Evolutionary conservation across 345 rosid species (phyloP).

Genomic region (Anacardium occidentale): DNA sequence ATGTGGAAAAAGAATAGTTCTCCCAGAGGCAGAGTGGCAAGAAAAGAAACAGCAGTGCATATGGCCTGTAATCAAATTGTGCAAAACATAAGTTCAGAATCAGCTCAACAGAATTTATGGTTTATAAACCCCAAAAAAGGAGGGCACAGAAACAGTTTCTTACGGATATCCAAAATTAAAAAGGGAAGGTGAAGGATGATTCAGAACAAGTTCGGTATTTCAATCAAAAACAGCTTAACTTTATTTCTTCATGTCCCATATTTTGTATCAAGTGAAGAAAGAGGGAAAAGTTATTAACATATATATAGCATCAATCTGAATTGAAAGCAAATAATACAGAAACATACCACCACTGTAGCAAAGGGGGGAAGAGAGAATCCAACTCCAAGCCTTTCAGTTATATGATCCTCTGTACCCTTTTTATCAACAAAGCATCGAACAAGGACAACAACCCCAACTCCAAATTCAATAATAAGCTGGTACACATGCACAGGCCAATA

Average conservation of each 20-base stretch:
- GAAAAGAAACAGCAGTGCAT: slow-evolving; percentile 75
- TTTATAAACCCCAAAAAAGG: neutral
- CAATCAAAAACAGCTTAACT: neutral
- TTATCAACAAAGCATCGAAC: slow-evolving; percentile 80
- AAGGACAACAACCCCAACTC: slow-evolving; percentile 83
- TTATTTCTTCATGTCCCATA: neutral
- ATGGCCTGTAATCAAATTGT: slow-evolving; percentile 47
- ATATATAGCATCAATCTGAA: slow-evolving; percentile 8
- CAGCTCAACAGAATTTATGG: too few relatives aligned
- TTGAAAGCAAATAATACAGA: slow-evolving; percentile 16
- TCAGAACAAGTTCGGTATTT: neutral
- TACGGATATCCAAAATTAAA: neutral
- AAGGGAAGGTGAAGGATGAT: neutral
- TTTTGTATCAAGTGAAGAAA: neutral
- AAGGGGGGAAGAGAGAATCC: slow-evolving; percentile 85
- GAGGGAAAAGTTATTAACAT: neutral
- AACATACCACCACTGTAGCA: slow-evolving; percentile 69
- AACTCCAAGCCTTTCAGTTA: slow-evolving; percentile 71
- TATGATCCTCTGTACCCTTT: slow-evolving; percentile 67
- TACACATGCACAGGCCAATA: slow-evolving; percentile 13
- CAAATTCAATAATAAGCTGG: slow-evolving; percentile 86
- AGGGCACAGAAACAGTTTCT: neutral
- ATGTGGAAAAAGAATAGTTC: slow-evolving; percentile 92
- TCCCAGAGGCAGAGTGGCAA: slow-evolving; percentile 81
- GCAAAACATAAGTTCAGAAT: slow-evolving; percentile 8